Evolutionary conservation across 768 basidiomycete genomes (phyloP), one percentile per base, ranked within the genome.

Genomic region (Tephrocybe sp.): DNA sequence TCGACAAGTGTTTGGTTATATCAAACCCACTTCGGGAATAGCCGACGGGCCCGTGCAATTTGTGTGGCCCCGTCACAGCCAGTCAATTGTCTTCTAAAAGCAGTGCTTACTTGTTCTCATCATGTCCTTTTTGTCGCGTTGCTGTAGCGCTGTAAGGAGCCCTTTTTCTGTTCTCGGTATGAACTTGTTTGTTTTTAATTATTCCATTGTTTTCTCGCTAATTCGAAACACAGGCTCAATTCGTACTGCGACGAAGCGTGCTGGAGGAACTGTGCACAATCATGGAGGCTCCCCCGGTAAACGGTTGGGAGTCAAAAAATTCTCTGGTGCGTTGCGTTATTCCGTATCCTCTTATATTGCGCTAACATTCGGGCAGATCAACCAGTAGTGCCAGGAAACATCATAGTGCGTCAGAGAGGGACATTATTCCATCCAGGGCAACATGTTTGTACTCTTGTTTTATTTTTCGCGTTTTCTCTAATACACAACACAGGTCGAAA

Each of bases 231-330:
- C 71, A 61, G 85, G 86, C 26, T 81, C 93, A 38, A 75, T 96
- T 43, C 86, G 96, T 64, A 96, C 89, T 11, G 94, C 97, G 32
- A 98, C 97, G 51, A 99, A 99, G 70, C 85, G 92, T 38, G 96
- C 94, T 39, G 96, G 95, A 60, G 97, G 97, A 35, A 91, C 88
- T 7, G 88, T 94, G 2, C 85, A 88, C 67, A 98, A 98, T 66
- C 88, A 93, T 60, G 85, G 96, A 52, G 89, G 91, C 53, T 94
- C 93, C 0, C 87, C 92, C 11, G 97, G 97, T 57, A 88, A 92
- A 69, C 85, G 97, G 19, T 73, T 99, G 26, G 97, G 97, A 59
- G 76, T 98, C 36, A 99, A 98, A 74, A 94, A 92, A 69, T 98
- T 93, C 69, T 94, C 92, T 56, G 95, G 96, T 90, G 56, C 52